Conservation (phyloP, 2,329 filamentous ascomycete species). For the Xenoacremonium recifei region DNA sequence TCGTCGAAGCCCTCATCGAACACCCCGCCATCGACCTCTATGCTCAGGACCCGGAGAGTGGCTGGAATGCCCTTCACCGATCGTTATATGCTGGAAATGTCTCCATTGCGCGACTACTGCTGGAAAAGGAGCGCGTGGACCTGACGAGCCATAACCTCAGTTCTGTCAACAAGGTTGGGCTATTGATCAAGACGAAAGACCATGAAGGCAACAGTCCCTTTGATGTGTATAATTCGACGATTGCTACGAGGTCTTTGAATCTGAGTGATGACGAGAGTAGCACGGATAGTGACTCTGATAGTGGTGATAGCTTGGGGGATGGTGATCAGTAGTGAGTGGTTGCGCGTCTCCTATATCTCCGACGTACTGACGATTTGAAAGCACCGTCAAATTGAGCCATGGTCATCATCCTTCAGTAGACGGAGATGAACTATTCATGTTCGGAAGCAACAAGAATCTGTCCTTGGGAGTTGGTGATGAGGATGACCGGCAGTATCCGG, state of each 20-base stretch:
- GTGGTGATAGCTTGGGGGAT: slow-evolving; percentile 46
- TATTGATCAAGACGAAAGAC: slow-evolving; percentile 92
- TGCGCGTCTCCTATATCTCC: not conserved
- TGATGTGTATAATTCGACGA: slow-evolving; percentile 86
- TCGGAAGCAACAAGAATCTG: slow-evolving; percentile 95
- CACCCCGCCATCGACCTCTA: slow-evolving; percentile 85
- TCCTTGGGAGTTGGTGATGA: slow-evolving; percentile 93
- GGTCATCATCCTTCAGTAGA: slow-evolving; percentile 17
- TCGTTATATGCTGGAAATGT: slow-evolving; percentile 89
- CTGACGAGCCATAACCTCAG: slow-evolving; percentile 57
- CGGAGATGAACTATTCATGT: slow-evolving; percentile 87
- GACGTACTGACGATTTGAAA: slow-evolving; percentile 15
- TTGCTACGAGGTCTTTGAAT: slow-evolving; percentile 70
- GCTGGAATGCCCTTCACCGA: slow-evolving; percentile 92
- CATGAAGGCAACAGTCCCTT: slow-evolving; percentile 93
- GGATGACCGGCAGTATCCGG: slow-evolving; percentile 90
- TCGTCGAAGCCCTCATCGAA: slow-evolving; percentile 76
- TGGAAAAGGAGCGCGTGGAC: slow-evolving; percentile 74
- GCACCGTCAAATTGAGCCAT: slow-evolving; percentile 16
- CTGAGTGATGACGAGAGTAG: slow-evolving; percentile 44
- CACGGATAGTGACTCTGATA: slow-evolving; percentile 53
- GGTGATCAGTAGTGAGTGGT: slow-evolving; percentile 27
- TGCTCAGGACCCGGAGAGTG: slow-evolving; percentile 83
- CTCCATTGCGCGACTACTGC: slow-evolving; percentile 76
- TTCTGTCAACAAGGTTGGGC: slow-evolving; percentile 62